These are phyloP conservation scores for Diaporthe sp. DNA, from an alignment of 2,329 filamentous ascomycete species.

Conservation along the genomic window DNA sequence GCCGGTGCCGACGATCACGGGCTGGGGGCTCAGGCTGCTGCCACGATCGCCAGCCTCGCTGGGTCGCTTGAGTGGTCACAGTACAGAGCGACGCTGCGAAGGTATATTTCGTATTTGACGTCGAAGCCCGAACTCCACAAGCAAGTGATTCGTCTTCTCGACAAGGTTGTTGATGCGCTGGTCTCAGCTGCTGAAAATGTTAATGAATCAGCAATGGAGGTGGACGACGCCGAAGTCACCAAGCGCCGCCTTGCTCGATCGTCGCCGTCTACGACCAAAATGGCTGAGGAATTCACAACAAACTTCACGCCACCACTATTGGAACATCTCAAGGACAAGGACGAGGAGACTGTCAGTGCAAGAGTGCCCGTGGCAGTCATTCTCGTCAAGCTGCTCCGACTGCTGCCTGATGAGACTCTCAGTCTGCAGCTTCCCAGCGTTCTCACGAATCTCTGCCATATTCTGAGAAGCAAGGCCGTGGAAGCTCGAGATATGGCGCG, in stretches of 20 bases:
- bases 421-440: slow-evolving; percentile 82
- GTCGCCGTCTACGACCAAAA: slow-evolving; percentile 73
- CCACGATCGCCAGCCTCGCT: slow-evolving; percentile 79
- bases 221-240: slow-evolving; percentile 47
- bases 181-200: slow-evolving; percentile 59
- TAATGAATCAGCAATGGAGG: slow-evolving; percentile 51
- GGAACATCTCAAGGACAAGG: slow-evolving; percentile 92
- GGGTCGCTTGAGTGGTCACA: slow-evolving; percentile 89
- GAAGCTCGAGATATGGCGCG: slow-evolving; percentile 92
- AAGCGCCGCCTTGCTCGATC: slow-evolving; percentile 67
- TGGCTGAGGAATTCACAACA: slow-evolving; percentile 77
- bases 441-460: slow-evolving; percentile 91
- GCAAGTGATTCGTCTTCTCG: slow-evolving; percentile 83
- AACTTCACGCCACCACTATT: slow-evolving; percentile 83
- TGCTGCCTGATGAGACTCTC: slow-evolving; percentile 80
- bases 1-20: slow-evolving; percentile 83
- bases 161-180: slow-evolving; percentile 83
- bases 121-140: slow-evolving; percentile 87
- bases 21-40: slow-evolving; percentile 86
- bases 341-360: slow-evolving; percentile 92
- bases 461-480: slow-evolving; percentile 87
- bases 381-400: slow-evolving; percentile 84
- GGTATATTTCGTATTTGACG: slow-evolving; percentile 85
- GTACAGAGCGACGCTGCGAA: slow-evolving; percentile 84
- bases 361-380: slow-evolving; percentile 91